Percentiles rank a stretch among this genome's conserved stretches.
Conservation (phyloP, 1,284 basidiomycete genomes). For the Cryptococcus sp. region DNA sequence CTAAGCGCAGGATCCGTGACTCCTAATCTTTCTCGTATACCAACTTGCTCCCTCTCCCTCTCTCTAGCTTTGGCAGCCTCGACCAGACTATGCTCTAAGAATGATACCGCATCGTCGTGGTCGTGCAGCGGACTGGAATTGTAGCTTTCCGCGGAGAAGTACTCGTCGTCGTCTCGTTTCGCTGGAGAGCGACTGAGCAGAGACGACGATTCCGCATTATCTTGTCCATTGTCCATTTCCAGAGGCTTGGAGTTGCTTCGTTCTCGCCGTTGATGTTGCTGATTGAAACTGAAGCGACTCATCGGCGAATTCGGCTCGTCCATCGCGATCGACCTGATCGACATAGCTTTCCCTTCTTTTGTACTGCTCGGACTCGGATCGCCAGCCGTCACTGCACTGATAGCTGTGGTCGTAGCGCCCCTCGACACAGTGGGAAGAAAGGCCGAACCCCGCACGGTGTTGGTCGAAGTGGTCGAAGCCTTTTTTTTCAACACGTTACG, state of each 20-base stretch:
- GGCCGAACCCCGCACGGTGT: constrained; percentile 28
- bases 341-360: neutral
- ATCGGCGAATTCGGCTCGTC: constrained; percentile 21
- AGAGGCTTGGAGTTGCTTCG: no score
- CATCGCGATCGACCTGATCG: neutral
- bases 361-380: constrained; percentile 1
- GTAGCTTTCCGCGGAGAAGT: neutral
- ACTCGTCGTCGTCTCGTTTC: neutral
- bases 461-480: constrained; percentile 24
- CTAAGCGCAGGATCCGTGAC: neutral
- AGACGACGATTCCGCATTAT: no score
- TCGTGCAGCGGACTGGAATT: neutral
- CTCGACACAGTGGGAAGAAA: constrained; percentile 19
- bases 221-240: no score
- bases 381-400: constrained; percentile 24
- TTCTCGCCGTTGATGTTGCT: neutral
- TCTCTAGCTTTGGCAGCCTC: constrained; percentile 15
- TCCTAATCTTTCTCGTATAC: neutral
- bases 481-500: constrained; percentile 30
- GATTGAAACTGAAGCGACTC: constrained; percentile 16
- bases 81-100: constrained; percentile 18
- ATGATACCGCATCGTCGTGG: constrained; percentile 15
- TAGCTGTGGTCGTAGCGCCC: constrained; percentile 21
- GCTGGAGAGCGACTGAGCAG: neutral
- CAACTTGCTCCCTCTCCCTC: neutral